Base-by-base conservation (phyloP, 768 basidiomycete genomes). In the Amanita polypyramis region DNA sequence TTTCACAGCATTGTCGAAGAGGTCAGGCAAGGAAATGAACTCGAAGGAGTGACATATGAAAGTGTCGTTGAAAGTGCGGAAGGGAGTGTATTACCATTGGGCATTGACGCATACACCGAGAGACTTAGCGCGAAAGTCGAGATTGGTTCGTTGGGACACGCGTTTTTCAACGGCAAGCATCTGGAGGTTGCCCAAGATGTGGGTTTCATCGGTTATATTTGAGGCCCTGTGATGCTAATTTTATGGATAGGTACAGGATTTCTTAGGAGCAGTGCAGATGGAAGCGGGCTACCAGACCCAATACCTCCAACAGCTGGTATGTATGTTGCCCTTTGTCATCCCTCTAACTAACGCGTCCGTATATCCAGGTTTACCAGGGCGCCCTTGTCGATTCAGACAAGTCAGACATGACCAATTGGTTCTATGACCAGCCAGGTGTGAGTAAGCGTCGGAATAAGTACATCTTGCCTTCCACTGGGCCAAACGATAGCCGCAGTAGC, bases 141-240 rank as follows among this genome's bases (percentile, higher is more conserved):
- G 3, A 7, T 6, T 14, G 40, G 36, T 29, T 17, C 12, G 7
- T 33, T 62, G 2, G 93, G 91, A 0, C 80, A 87, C 53, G 79
- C 73, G 3, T 95, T 97, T 62, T 70, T 95, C 58, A 95, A 97
- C 56, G 94, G 94, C n/a, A 91, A 82, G 57, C 75, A 85, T 60
- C 71, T 79, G 44, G 62, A 74, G 10, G 61, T 90, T 41, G 73
- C 76, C 53, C 14, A 36, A 3, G 84, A 85, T 45, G 90, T 88
- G 55, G 55, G 80, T 67, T 17, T 27, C 33, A 27, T 35, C 27
- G 20, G 2, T 25, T 32, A 21, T n/a, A 7, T 21, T 12, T 12
- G 7, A 20, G 2, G n/a, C 20, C 14, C 14, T 14, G 6, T 4
- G 19, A 38, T 35, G 27, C 57, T 25, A 53, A 34, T 11, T 15